Evolutionary conservation across 177 flowering plant species (phyloP), one percentile per base, ranked within the genome.

Genomic region (Vitis hybrid): DNA sequence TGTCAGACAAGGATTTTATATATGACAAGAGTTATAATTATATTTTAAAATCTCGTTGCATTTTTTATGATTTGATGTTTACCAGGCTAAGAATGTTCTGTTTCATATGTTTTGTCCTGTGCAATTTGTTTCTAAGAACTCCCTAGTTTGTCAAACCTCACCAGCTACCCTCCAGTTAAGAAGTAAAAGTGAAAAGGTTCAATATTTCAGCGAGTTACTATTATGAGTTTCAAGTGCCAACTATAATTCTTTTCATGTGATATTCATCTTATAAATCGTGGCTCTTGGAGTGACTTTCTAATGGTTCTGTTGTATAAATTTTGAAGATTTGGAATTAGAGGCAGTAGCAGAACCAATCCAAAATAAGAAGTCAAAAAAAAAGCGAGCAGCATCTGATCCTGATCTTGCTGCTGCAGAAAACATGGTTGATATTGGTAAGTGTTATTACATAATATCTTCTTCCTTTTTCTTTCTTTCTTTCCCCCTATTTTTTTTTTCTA

Each of bases 371-470:
- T 58, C 13, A 15, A 84, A 73, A 12, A 86, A 84, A 72, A 85
- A 82, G 67, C 69, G 89, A 58, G 67, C 76, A 48, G 81, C 77
- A 61, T 69, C 82, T 62, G 84, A 84, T 68, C 78, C 71, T 9
- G 79, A 82, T 41, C 53, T 58, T 59, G 58, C 61, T 58, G 50
- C 67, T 61, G 20, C 74, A 52, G 63, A 24, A 50, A 61, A 41
- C 14, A 27, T 56, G 21, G 54, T 51, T 55, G 80, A 70, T 66
- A 15, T 66, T 76, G 79, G 89, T 86, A 73, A 77, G 81, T 13
- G 17, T 32, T 13, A n/a, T 15, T 2, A 52, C 14, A 14, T 73
- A 57, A 32, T 55, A 2, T 32, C 46, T 30, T 60, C 6, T 60
- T 27, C 32, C 10, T 5, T 13, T 17, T 58, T 24, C 41, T 9